Percentiles rank a stretch among this genome's conserved stretches.
These are phyloP conservation scores for Cephaloascus albidus DNA, from an alignment of 805 yeast species.

Conservation along the genomic window DNA sequence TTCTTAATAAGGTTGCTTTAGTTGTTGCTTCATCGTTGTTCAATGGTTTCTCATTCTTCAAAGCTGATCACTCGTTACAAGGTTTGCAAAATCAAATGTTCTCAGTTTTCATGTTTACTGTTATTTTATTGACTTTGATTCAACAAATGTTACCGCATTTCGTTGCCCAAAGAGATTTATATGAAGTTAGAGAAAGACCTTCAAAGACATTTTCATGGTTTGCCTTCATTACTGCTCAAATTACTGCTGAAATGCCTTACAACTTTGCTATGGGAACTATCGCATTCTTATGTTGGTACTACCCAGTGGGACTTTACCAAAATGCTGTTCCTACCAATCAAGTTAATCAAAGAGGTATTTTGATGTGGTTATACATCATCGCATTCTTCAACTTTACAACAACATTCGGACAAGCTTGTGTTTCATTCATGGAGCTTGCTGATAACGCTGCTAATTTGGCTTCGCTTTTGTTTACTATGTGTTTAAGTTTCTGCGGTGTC, in stretches of 20 bases:
- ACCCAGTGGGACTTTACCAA: slow-evolving; percentile 20
- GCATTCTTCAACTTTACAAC: slow-evolving; percentile 15
- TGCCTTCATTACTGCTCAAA: slow-evolving; percentile 25
- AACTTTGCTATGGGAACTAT: slow-evolving; percentile 23
- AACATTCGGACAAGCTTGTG: slow-evolving; percentile 17
- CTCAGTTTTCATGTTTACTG: slow-evolving; percentile 25
- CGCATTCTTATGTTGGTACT: slow-evolving; percentile 45
- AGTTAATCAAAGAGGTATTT: slow-evolving; percentile 11
- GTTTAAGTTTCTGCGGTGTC: slow-evolving; percentile 9
- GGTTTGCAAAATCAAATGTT: slow-evolving; percentile 35
- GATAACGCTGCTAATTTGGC: background rate
- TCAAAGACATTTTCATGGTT: slow-evolving; percentile 30
- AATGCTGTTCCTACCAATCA: slow-evolving; percentile 23
- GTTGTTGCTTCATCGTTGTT: slow-evolving; percentile 19
- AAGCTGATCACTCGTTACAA: too few species aligned
- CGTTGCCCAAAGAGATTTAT: slow-evolving; percentile 26
- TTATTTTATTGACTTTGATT: slow-evolving; percentile 25
- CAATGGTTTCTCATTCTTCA: slow-evolving; percentile 22
- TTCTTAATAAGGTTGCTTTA: slow-evolving; percentile 22
- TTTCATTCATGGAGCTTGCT: slow-evolving; percentile 1
- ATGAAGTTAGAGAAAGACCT: slow-evolving; percentile 29
- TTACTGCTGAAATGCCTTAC: slow-evolving; percentile 26
- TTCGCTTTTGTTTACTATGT: slow-evolving; percentile 5
- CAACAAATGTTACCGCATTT: too few species aligned
- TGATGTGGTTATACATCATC: slow-evolving; percentile 5